Conservation (phyloP, 2,329 filamentous ascomycete genomes). For the Colletotrichum caudatum region DNA sequence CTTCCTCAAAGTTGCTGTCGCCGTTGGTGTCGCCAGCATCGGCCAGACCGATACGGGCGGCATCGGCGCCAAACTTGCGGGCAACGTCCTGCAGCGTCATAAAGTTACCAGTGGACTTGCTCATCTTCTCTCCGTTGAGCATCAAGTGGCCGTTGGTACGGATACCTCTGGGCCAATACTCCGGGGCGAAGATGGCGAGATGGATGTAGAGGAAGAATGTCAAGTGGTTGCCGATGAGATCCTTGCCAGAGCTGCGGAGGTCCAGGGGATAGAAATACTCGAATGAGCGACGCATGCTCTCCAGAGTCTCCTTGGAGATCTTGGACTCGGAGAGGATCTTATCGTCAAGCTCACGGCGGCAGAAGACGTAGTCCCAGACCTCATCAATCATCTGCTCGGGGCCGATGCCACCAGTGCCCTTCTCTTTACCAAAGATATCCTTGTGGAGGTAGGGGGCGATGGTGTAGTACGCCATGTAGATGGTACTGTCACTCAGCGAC, state of each 20-base stretch:
- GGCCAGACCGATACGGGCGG: slow-evolving; percentile 88
- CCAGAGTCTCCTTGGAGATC: slow-evolving; percentile 79
- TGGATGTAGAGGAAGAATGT: slow-evolving; percentile 92
- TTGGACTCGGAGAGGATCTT: slow-evolving; percentile 73
- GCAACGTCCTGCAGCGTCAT: slow-evolving; percentile 88
- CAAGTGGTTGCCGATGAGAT: slow-evolving; percentile 92
- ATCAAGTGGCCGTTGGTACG: slow-evolving; percentile 93
- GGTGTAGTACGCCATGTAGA: slow-evolving; percentile 90
- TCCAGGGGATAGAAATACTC: slow-evolving; percentile 98
- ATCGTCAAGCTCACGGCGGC: slow-evolving; percentile 76
- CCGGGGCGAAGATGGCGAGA: slow-evolving; percentile 84
- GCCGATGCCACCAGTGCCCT: slow-evolving; percentile 76
- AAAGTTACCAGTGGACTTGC: slow-evolving; percentile 97
- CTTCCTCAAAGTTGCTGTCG: slow-evolving; percentile 97
- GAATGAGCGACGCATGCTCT: slow-evolving; percentile 89
- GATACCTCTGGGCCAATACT: slow-evolving; percentile 90
- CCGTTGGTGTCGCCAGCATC: slow-evolving; percentile 95
- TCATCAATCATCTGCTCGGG: slow-evolving; percentile 93
- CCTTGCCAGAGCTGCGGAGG: slow-evolving; percentile 89
- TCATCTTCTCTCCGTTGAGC: slow-evolving; percentile 98
- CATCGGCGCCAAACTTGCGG: slow-evolving; percentile 94
- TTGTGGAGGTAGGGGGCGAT: slow-evolving; percentile 76
- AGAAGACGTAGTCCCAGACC: slow-evolving; percentile 97
- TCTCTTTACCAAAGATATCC: slow-evolving; percentile 84
- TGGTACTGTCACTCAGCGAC: slow-evolving; percentile 88